Percentiles rank a stretch among this genome's conserved stretches.
Conservation (phyloP, 306 rosid genomes). For the Sicyos edulis region DNA sequence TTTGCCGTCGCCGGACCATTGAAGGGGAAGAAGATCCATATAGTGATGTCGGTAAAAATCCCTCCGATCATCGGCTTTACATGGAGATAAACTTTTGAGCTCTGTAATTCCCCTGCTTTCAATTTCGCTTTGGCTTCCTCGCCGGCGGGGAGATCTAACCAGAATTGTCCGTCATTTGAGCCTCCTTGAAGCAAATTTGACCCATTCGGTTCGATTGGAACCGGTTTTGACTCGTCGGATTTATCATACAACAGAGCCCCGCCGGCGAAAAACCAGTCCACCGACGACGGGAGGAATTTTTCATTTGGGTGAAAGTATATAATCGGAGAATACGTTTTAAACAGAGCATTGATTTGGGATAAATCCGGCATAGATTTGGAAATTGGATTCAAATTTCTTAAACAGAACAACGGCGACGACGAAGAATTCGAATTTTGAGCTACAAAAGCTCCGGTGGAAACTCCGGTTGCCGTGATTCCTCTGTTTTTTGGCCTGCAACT, state of each 20-base stretch:
- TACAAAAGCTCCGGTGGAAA: conserved; percentile 49
- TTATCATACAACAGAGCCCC: conserved; percentile 52
- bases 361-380: conserved; percentile 47
- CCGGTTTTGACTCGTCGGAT: conserved; percentile 40
- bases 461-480: conserved; percentile 42
- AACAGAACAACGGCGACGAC: conserved; percentile 35
- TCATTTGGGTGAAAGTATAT: conserved; percentile 63
- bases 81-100: conserved; percentile 43
- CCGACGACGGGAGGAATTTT: conserved; percentile 49
- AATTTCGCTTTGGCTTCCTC: conserved; percentile 33
- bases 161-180: conserved; percentile 44
- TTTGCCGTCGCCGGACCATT: conserved; percentile 64
- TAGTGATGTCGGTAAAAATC: conserved; percentile 52
- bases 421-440: conserved; percentile 19
- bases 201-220: conserved; percentile 38
- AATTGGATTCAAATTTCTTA: conserved; percentile 40
- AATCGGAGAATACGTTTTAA: conserved; percentile 47
- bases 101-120: conserved; percentile 45
- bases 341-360: conserved; percentile 38
- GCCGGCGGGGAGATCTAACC: conserved; percentile 60
- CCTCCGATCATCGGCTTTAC: conserved; percentile 67
- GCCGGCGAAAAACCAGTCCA: conserved; percentile 53
- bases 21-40: conserved; percentile 79
- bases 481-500: conserved; percentile 47
- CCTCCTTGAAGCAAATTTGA: conserved; percentile 61